Conservation (phyloP, 2,329 filamentous ascomycete species). For the Claviceps lovelessii region DNA sequence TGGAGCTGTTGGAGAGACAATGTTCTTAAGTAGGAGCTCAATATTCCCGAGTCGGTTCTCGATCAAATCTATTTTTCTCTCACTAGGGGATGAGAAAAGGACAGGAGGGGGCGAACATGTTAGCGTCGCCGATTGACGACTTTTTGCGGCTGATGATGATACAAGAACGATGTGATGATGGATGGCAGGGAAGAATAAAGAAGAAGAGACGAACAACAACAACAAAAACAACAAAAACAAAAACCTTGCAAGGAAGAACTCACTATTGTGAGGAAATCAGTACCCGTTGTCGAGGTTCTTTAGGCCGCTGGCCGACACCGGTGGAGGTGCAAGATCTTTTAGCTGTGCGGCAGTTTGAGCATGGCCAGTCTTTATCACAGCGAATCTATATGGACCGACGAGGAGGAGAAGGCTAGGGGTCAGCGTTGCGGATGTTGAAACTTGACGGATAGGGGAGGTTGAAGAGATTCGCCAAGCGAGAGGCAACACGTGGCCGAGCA, state of each 20-base stretch:
- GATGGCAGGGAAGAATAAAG: not conserved
- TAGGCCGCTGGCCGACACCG: slow-evolving; percentile 38
- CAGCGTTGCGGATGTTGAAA: slow-evolving; percentile 2
- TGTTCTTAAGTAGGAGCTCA: slow-evolving; percentile 26
- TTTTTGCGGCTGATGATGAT: no score
- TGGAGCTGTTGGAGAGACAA: slow-evolving; percentile 17
- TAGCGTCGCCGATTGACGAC: not conserved
- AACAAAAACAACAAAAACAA: not conserved
- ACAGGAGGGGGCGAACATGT: not conserved
- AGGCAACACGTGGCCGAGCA: not conserved
- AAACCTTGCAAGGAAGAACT: slow-evolving; percentile 11
- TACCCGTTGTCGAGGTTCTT: slow-evolving; percentile 40
- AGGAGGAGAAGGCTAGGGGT: not conserved
- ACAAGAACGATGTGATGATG: no score
- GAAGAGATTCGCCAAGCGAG: not conserved
- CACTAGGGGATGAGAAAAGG: slow-evolving; percentile 19
- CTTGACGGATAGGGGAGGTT: not conserved
- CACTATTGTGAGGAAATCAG: slow-evolving; percentile 48
- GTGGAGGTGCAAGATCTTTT: slow-evolving; percentile 40
- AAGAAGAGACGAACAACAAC: not conserved
- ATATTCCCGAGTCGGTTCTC: slow-evolving; percentile 30
- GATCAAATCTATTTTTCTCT: slow-evolving; percentile 38
- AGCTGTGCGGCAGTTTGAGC: slow-evolving; percentile 41
- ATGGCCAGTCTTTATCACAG: slow-evolving; percentile 44
- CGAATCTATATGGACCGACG: slow-evolving; percentile 29